Evolutionary conservation across 1,284 basidiomycete species (phyloP).

Genomic region (Kalmanozyma brasiliensis): DNA sequence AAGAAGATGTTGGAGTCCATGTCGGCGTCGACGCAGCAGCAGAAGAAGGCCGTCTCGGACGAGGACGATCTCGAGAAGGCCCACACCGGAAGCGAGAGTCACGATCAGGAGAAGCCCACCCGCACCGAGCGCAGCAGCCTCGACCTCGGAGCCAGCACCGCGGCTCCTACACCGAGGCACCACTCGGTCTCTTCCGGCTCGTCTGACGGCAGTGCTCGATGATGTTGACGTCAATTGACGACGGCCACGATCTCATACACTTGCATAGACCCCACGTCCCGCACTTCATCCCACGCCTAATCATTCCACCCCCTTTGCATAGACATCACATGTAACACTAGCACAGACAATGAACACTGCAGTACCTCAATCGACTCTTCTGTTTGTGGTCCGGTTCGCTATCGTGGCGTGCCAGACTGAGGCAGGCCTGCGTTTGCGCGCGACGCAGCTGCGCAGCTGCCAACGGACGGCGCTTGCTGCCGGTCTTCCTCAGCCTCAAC

Average conservation of each 20-base stretch:
- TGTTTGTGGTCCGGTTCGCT: too few relatives aligned
- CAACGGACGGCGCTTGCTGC: too few relatives aligned
- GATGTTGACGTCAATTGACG: not conserved
- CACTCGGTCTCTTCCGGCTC: slow-evolving; percentile 7
- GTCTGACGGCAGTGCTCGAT: slow-evolving; percentile 3
- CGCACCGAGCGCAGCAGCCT: not conserved
- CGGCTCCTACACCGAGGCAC: slow-evolving; percentile 8
- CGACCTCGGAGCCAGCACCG: slow-evolving; percentile 11
- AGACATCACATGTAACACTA: too few relatives aligned
- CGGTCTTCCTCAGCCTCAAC: too few relatives aligned
- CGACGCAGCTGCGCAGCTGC: too few relatives aligned
- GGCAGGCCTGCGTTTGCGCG: too few relatives aligned
- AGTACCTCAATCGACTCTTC: too few relatives aligned
- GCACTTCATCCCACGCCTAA: too few relatives aligned
- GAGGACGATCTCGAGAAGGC: slow-evolving; percentile 30
- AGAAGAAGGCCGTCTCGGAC: not conserved
- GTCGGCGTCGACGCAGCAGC: slow-evolving; percentile 20
- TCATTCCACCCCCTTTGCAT: too few relatives aligned
- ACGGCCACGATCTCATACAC: not conserved
- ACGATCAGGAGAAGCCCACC: not conserved
- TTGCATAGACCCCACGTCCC: not conserved
- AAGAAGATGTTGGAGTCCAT: slow-evolving; percentile 35
- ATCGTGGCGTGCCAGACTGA: too few relatives aligned
- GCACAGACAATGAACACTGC: too few relatives aligned
- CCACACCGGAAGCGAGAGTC: not conserved